Conservation (phyloP, 2,329 filamentous ascomycete genomes). For the Exophiala bonariae region DNA sequence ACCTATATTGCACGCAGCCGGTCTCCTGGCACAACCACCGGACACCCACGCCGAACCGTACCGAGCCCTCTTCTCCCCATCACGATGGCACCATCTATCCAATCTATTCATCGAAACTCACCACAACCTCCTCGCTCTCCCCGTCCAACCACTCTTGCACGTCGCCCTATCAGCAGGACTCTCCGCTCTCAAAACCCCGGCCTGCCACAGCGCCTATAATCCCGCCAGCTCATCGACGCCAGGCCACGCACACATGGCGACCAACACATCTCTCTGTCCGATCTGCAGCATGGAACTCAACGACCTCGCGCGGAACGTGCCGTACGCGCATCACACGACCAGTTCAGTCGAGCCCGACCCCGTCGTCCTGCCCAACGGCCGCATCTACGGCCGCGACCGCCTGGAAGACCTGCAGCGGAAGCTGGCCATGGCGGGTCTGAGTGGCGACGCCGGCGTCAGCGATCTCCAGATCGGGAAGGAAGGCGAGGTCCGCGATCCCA, state of each 20-base stretch:
- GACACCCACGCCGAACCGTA: constrained; percentile 61
- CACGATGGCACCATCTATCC: constrained; percentile 75
- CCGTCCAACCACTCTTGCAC: constrained; percentile 80
- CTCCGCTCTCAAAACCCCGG: constrained; percentile 91
- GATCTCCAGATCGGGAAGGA: constrained; percentile 30
- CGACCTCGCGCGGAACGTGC: constrained; percentile 81
- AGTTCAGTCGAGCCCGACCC: constrained; percentile 88
- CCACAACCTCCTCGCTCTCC: constrained; percentile 80
- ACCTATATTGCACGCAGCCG: constrained; percentile 72
- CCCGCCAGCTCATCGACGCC: constrained; percentile 54
- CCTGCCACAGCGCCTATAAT: constrained; percentile 71
- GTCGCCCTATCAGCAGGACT: constrained; percentile 87
- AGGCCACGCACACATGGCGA: constrained; percentile 47
- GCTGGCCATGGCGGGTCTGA: constrained; percentile 42
- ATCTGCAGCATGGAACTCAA: constrained; percentile 97
- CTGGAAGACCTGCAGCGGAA: constrained; percentile 78
- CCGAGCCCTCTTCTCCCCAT: constrained; percentile 68
- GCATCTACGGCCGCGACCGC: constrained; percentile 76
- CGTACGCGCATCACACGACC: constrained; percentile 93
- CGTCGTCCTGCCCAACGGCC: constrained; percentile 80
- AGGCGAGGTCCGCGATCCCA: constrained; percentile 73
- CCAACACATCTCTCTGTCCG: constrained; percentile 73
- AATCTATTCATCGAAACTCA: constrained; percentile 81
- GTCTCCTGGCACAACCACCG: constrained; percentile 73
- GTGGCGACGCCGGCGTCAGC: constrained; percentile 9